Conservation (phyloP, 768 basidiomycete species). For the Leccinum imitatum region DNA sequence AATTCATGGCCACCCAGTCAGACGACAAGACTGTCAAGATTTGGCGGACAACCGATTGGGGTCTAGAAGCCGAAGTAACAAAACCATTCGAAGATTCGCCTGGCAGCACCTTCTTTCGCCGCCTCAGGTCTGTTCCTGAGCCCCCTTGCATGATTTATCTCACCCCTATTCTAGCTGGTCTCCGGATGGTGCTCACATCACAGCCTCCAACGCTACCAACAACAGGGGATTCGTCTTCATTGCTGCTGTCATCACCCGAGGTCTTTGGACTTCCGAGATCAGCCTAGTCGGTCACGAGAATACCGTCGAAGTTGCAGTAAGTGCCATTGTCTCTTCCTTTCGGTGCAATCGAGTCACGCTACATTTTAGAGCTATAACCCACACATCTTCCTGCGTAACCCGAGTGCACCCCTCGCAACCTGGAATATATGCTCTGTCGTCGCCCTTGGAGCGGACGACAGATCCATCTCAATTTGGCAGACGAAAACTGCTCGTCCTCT, state of each 20-base stretch:
- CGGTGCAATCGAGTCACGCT: conserved; percentile 5
- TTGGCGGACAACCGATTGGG: conserved; percentile 95
- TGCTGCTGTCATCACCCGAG: conserved; percentile 90
- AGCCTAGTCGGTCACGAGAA: conserved; percentile 97
- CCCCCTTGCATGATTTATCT: background rate
- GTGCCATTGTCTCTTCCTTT: conserved; percentile 25
- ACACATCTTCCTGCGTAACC: conserved; percentile 85
- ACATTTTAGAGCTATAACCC: conserved; percentile 71
- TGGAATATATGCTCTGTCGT: conserved; percentile 89
- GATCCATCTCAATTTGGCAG: conserved; percentile 94
- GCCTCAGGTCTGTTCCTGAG: conserved; percentile 62
- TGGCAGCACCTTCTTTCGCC: conserved; percentile 89
- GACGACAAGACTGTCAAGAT: conserved; percentile 97
- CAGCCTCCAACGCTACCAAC: conserved; percentile 96
- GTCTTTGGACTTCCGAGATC: conserved; percentile 87
- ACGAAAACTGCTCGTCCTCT: conserved; percentile 89
- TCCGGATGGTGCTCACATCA: conserved; percentile 98
- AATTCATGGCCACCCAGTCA: conserved; percentile 96
- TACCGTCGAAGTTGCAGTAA: conserved; percentile 91
- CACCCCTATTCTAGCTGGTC: conserved; percentile 71
- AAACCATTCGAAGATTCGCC: conserved; percentile 95
- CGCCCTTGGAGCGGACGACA: conserved; percentile 91
- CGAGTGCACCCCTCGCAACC: conserved; percentile 62
- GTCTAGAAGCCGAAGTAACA: conserved; percentile 74
- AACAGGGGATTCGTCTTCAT: conserved; percentile 96